phyloP scores from a whole-genome alignment of 169 alveolate genomes.

The Theileria orientalis region DNA sequence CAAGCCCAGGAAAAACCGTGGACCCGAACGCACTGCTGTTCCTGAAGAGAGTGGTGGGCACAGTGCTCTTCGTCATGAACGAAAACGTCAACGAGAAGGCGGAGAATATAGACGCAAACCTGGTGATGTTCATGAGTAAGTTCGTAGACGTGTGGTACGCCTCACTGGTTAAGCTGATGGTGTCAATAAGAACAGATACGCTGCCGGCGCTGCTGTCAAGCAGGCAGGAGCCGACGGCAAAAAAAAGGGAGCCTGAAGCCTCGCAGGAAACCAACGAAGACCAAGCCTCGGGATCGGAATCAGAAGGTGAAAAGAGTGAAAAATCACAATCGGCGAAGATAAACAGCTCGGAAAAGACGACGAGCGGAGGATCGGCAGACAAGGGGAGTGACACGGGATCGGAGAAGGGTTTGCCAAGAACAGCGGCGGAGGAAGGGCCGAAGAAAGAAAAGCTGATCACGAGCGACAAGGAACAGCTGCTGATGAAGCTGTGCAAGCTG shows the following conservation, averaged over 20 bases:
- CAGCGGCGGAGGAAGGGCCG: background rate
- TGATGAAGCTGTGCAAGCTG: constrained; percentile 2
- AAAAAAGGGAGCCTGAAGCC: background rate
- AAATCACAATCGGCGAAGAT: background rate
- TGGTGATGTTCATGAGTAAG: constrained; percentile 18
- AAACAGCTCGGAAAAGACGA: background rate
- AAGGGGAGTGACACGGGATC: background rate
- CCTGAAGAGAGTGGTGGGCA: constrained; percentile 22
- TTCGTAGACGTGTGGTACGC: constrained; percentile 61
- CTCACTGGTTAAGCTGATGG: constrained; percentile 25
- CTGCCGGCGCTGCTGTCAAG: constrained; percentile 14
- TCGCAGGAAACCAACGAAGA: background rate
- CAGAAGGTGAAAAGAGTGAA: background rate
- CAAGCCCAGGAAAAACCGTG: constrained; percentile 14
- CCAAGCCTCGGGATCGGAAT: background rate
- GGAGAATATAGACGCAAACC: background rate
- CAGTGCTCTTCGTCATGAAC: background rate
- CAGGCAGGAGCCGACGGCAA: background rate
- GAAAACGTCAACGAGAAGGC: background rate
- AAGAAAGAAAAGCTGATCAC: background rate
- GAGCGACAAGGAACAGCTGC: background rate
- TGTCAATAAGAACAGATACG: constrained; percentile 15
- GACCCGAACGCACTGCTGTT: constrained; percentile 32
- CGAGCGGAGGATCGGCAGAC: background rate
- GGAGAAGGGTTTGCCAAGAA: background rate